phyloP scores from a whole-genome alignment of 2,329 filamentous ascomycete species.

The Penicillium janthinellum region DNA sequence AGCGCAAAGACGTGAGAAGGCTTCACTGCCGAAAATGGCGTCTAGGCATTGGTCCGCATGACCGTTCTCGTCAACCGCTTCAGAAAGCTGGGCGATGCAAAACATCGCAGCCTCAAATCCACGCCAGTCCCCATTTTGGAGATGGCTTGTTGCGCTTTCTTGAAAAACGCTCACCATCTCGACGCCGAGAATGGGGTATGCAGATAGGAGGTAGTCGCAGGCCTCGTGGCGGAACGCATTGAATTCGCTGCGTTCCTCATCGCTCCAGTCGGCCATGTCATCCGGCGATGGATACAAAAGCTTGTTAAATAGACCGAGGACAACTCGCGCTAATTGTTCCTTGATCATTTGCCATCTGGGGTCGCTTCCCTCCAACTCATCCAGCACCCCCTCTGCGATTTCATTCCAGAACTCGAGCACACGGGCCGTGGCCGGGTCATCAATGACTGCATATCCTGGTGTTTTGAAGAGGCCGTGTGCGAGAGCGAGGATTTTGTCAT shows the following conservation, averaged over 20 bases:
- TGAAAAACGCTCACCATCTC: constrained; percentile 47
- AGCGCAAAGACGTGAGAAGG: constrained; percentile 39
- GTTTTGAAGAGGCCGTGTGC: constrained; percentile 44
- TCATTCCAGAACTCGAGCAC: constrained; percentile 48
- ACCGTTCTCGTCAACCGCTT: constrained; percentile 48
- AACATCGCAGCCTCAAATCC: constrained; percentile 49
- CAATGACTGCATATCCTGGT: constrained; percentile 44
- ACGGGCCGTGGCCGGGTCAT: constrained; percentile 40
- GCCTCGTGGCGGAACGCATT: constrained; percentile 48
- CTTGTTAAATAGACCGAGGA: constrained; percentile 47
- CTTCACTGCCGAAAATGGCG: constrained; percentile 42
- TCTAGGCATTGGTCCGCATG: constrained; percentile 46
- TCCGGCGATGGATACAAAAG: constrained; percentile 41
- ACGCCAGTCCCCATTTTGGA: constrained; percentile 42
- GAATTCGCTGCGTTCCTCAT: constrained; percentile 48
- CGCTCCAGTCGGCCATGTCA: constrained; percentile 42
- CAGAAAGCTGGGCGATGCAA: constrained; percentile 47
- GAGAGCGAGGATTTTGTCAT: constrained; percentile 38
- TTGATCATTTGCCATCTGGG: constrained; percentile 36
- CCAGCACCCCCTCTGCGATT: constrained; percentile 42
- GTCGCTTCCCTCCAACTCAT: constrained; percentile 33
- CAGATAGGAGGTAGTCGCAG: constrained; percentile 48
- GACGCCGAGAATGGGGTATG: constrained; percentile 47
- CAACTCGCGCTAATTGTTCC: constrained; percentile 42
- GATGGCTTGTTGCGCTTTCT: constrained; percentile 37